Base-by-base conservation (phyloP, 179 eudicot species). In the Gypsophila paniculata region DNA sequence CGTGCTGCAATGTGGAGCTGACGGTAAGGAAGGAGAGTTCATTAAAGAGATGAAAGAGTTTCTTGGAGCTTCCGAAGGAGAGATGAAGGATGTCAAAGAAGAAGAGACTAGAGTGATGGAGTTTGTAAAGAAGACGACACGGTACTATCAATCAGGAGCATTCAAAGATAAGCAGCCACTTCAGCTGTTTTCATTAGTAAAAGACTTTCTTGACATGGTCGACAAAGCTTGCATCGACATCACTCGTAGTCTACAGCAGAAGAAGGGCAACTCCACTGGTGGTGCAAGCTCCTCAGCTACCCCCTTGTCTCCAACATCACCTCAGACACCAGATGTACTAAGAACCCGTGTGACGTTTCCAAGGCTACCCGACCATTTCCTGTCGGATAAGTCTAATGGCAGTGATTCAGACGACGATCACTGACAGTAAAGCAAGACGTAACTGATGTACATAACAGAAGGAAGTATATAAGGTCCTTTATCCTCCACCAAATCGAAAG, bases 161-260 rank as follows among this genome's bases (percentile, higher is more conserved):
- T 84, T 85, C 14, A 90, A 82, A 62, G 95, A 84, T 15, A 90
- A 77, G 73, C 78, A 81, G 34, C 87, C 87, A 14, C 84, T 91
- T 68, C 96, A 89, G 70, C 44, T 94, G 70, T 94, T 91, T 70
- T 82, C 73, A 11, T 83, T 91, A 63, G 91, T 93, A 10, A 87
- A 82, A 36, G 96, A 88, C 78, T 93, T 93, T 67, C 74, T 91
- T 12, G 73, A 74, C 42, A 86, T 83, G 90, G 96, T 93, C 61
- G 98, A 93, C 84, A 80, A 80, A 68, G 92, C 86, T 10, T 91
- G 98, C 39, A 46, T 89, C 34, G 91, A 93, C 9, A 87, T 93
- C 51, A 82, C 96, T n/a, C 79, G 86, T 54, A 81, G 88, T 75
- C 72, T 79, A 53, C 83, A 82, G 58, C 77, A 80, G 77, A 89